phyloP scores from a whole-genome alignment of 2,329 filamentous ascomycete species.

The Colletotrichum tropicicola region DNA sequence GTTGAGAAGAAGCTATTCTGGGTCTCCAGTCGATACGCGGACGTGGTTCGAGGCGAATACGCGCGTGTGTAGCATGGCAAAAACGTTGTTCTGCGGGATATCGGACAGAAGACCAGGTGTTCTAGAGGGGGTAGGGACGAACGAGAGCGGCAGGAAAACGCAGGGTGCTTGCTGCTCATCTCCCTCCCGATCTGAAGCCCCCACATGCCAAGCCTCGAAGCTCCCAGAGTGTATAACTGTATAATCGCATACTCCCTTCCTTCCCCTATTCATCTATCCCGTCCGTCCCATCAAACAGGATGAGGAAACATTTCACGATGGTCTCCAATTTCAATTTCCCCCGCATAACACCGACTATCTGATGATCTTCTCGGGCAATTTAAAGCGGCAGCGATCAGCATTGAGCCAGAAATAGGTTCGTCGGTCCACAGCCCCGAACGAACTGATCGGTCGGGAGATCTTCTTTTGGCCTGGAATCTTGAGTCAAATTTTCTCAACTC shows the following conservation, averaged over 20 bases:
- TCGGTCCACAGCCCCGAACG: slow-evolving; percentile 3
- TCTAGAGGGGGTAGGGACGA: neutral
- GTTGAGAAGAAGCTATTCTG: neutral
- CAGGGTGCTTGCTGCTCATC: neutral
- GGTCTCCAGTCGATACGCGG: neutral
- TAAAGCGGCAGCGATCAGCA: slow-evolving; percentile 28
- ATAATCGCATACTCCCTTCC: too few relatives aligned
- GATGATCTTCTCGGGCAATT: slow-evolving; percentile 16
- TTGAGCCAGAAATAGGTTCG: slow-evolving; percentile 23
- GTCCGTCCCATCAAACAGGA: neutral
- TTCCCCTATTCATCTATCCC: neutral
- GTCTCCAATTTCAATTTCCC: slow-evolving; percentile 13
- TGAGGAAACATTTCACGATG: slow-evolving; percentile 10
- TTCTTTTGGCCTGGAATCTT: slow-evolving; percentile 7
- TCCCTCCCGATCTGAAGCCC: neutral
- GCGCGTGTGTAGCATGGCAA: neutral
- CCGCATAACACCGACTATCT: neutral
- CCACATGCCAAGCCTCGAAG: neutral
- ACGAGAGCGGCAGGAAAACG: neutral
- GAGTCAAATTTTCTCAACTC: neutral
- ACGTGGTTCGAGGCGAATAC: neutral
- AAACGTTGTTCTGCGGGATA: neutral
- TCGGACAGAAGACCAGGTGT: neutral
- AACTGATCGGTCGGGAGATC: slow-evolving; percentile 21
- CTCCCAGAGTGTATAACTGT: neutral